Base-by-base conservation (phyloP, 768 basidiomycete genomes). In the Kwoniella sp. region DNA sequence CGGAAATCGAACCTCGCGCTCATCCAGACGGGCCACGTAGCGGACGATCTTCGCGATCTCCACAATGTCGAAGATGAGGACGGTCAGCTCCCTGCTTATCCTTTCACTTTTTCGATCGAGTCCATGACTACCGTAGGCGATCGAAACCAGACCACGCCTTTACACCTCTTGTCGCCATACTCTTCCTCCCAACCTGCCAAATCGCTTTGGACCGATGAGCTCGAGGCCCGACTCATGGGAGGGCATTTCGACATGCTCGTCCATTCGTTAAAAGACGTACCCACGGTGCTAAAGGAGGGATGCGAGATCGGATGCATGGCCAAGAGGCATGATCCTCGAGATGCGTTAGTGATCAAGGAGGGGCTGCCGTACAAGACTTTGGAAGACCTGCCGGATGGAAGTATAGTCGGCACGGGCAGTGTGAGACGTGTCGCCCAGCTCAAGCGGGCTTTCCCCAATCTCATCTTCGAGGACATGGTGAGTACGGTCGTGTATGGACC, bases 401-500 rank as follows among this genome's bases (percentile, higher is more conserved):
- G 88, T 72, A 89, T 94, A 9, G 87, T 99, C n/a, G 96, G 96
- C 15, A 97, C 96, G 50, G 92, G 92, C 73, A 93, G 91, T 80
- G 92, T 99, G 31, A 85, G 96, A 56, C 83, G 96, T 65, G 88
- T 95, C 29, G 95, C 96, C 7, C 94, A 97, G 80, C 79, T 98
- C 66, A 88, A 88, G 81, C 85, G 90, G 70, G 85, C 83, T 60
- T 94, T 86, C 81, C 91, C 91, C 0, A 80, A 84, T 52, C 83
- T 99, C 58, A 84, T 86, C 59, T 96, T 96, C 79, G 82, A 88
- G 80, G 93, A 97, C 73, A 88, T 93, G 77, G 93, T 96, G 82
- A 82, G 93, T 86, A 12, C 2, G 5, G 20, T 8, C 20, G 47
- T 23, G 5, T n/a, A n/a, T n/a, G n/a, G n/a, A n/a, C 47, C 20